Percentiles rank a stretch among this genome's conserved stretches.
These are phyloP conservation scores for Termitomyces sp. DNA, from an alignment of 768 basidiomycete genomes.

Conservation along the genomic window DNA sequence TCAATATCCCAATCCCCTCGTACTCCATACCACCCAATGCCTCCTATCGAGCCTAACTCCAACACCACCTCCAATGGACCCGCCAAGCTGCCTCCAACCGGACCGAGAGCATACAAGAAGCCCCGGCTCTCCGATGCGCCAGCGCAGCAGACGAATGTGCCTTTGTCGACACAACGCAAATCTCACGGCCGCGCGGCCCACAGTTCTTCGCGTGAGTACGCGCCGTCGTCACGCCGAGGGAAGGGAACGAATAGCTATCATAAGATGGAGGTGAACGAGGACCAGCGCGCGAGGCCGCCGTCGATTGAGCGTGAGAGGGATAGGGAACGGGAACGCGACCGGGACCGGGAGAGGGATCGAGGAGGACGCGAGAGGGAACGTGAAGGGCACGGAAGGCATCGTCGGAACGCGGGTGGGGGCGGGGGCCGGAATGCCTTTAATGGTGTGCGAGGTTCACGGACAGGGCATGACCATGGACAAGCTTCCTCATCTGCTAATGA, in stretches of 20 bases:
- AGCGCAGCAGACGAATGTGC: background rate
- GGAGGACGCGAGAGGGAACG: constrained; percentile 32
- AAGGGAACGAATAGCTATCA: constrained; percentile 22
- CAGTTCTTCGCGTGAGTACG: constrained; percentile 17
- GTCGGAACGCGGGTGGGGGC: constrained; percentile 34
- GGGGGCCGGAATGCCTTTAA: constrained; percentile 17
- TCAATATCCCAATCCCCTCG: constrained; percentile 46
- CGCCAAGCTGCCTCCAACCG: constrained; percentile 65
- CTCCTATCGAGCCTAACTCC: constrained; percentile 15
- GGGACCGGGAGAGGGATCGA: constrained; percentile 24
- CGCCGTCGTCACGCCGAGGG: constrained; percentile 14
- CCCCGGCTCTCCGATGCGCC: constrained; percentile 62
- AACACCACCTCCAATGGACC: constrained; percentile 22
- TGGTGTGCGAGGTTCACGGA: constrained; percentile 29
- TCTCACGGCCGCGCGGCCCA: constrained; percentile 11
- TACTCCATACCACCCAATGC: constrained; percentile 35
- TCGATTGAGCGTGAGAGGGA: constrained; percentile 31
- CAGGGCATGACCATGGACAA: constrained; percentile 28
- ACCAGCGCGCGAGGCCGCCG: constrained; percentile 37
- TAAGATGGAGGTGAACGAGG: constrained; percentile 55
- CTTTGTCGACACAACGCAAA: constrained; percentile 17
- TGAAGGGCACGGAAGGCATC: constrained; percentile 23
- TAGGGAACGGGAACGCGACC: background rate
- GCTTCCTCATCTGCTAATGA: constrained; percentile 20
- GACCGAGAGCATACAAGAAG: constrained; percentile 78